Conservation (phyloP, 23 red algal species). For the Agarophyton chilense region DNA sequence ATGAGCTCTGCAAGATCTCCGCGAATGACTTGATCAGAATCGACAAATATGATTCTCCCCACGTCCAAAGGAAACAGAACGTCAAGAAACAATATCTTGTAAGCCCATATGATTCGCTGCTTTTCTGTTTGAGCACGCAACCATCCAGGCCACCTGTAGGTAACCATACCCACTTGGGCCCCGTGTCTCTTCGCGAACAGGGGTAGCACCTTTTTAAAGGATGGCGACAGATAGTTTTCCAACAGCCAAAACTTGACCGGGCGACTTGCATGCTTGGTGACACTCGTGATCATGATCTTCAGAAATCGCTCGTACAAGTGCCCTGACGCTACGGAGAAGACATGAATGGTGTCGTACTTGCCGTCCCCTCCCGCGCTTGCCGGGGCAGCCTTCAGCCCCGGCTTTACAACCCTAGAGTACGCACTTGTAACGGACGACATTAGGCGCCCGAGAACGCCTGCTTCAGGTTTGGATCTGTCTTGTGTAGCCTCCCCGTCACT, state of each 20-base stretch:
- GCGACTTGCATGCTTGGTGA: slow-evolving; percentile 60
- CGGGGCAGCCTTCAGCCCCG: neutral
- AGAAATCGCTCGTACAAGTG: slow-evolving; percentile 97
- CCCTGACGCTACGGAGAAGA: slow-evolving; percentile 98
- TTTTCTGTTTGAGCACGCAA: slow-evolving; percentile 92
- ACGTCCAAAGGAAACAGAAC: slow-evolving; percentile 91
- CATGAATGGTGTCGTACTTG: slow-evolving; percentile 59
- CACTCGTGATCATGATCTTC: slow-evolving; percentile 97
- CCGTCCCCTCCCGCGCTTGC: neutral
- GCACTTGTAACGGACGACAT: neutral
- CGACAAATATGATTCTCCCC: slow-evolving; percentile 89
- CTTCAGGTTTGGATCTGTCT: neutral
- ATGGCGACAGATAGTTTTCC: slow-evolving; percentile 93
- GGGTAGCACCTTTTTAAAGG: slow-evolving; percentile 87
- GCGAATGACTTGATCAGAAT: slow-evolving; percentile 98
- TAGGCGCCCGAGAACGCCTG: neutral
- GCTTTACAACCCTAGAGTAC: neutral
- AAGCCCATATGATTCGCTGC: slow-evolving; percentile 97
- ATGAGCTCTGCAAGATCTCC: slow-evolving; percentile 90
- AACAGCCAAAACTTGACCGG: slow-evolving; percentile 98
- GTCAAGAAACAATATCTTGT: slow-evolving; percentile 99
- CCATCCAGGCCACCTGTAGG: slow-evolving; percentile 95
- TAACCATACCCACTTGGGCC: slow-evolving; percentile 88
- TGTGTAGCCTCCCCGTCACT: neutral
- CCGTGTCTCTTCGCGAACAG: slow-evolving; percentile 73